Percentiles rank a stretch among this genome's conserved stretches.
Conservation (phyloP, 2,329 filamentous ascomycete genomes). For the Aspergillus sp. region DNA sequence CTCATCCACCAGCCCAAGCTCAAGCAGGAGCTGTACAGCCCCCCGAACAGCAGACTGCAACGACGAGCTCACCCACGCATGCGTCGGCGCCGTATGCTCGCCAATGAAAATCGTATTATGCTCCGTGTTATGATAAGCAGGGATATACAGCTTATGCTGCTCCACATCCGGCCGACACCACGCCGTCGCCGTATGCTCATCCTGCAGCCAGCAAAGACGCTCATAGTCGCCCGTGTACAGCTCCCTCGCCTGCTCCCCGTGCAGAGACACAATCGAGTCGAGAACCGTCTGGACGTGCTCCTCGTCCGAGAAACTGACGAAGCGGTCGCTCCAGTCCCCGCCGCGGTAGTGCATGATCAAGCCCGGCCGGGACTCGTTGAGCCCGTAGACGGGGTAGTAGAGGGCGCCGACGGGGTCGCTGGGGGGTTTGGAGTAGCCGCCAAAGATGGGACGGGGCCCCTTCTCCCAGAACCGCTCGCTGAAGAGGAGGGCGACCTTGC, state of each 20-base stretch:
- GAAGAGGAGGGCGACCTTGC: constrained; percentile 35
- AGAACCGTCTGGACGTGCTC: constrained; percentile 29
- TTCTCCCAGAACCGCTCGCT: constrained; percentile 35
- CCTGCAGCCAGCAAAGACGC: constrained; percentile 35
- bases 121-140: constrained; percentile 33
- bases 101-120: constrained; percentile 38
- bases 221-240: constrained; percentile 34
- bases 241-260: constrained; percentile 26
- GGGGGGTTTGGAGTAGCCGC: constrained; percentile 28
- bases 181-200: constrained; percentile 28
- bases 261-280: constrained; percentile 28
- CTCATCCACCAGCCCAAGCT: constrained; percentile 67
- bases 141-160: constrained; percentile 36
- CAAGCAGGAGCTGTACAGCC: constrained; percentile 35
- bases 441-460: constrained; percentile 25
- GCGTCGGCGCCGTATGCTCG: constrained; percentile 36
- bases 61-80: constrained; percentile 34
- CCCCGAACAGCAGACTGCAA: constrained; percentile 32
- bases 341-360: constrained; percentile 33
- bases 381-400: constrained; percentile 33
- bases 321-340: constrained; percentile 30
- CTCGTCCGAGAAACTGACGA: constrained; percentile 28
- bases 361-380: constrained; percentile 32
- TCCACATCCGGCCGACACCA: constrained; percentile 32
- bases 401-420: constrained; percentile 28